These are phyloP conservation scores for Saccharomycopsis babjevae DNA, from an alignment of 805 yeast genomes.

Conservation along the genomic window DNA sequence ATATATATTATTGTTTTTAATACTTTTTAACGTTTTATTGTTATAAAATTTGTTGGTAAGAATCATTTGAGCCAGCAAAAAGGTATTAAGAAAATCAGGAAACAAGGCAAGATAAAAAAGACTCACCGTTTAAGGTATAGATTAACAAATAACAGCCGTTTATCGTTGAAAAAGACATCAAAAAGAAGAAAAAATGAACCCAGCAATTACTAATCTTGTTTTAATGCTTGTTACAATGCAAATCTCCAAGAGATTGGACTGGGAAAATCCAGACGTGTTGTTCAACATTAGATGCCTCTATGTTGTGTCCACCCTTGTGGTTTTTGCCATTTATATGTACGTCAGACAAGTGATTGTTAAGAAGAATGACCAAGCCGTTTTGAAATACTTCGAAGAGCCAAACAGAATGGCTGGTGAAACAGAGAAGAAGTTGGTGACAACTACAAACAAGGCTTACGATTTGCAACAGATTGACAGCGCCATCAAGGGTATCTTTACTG, in stretches of 20 bases:
- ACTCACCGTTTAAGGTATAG: too few relatives aligned
- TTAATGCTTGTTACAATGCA: conserved; percentile 97
- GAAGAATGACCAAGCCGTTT: conserved; percentile 83
- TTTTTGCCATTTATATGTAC: conserved; percentile 57
- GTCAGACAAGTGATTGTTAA: conserved; percentile 49
- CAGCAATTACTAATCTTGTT: conserved; percentile 76
- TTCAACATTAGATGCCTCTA: conserved; percentile 70
- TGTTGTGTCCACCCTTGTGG: conserved; percentile 51
- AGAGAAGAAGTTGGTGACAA: conserved; percentile 66
- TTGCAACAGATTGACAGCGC: conserved; percentile 72
- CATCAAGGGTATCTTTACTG: conserved; percentile 75
- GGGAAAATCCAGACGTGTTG: conserved; percentile 70
- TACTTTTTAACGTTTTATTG: too few relatives aligned
- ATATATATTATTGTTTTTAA: too few relatives aligned
- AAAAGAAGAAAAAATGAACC: conserved; percentile 46
- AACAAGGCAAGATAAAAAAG: too few relatives aligned
- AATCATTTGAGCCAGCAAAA: too few relatives aligned
- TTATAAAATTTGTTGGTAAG: too few relatives aligned
- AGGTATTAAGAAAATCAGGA: too few relatives aligned
- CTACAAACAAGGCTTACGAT: conserved; percentile 93
- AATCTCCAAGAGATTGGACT: conserved; percentile 76
- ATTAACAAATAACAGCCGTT: too few relatives aligned
- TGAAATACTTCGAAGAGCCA: conserved; percentile 85
- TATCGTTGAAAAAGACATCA: background rate
- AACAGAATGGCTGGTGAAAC: conserved; percentile 68